Base-by-base conservation (phyloP, 1,284 basidiomycete species). In the Rhodotorula sp. region DNA sequence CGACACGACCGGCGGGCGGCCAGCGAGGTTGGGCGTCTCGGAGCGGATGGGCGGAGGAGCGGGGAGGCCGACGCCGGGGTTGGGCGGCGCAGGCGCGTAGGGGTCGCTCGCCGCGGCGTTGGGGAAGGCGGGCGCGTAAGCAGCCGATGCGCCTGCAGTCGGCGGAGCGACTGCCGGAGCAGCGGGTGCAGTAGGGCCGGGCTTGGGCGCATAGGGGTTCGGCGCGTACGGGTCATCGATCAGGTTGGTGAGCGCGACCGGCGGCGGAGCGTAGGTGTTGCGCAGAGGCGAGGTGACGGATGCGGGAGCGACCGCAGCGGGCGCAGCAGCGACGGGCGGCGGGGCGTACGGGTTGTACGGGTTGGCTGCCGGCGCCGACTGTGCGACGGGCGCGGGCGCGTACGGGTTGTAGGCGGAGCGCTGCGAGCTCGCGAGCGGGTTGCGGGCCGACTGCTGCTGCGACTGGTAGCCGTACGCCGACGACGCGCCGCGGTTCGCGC, bases 1-100 rank as follows among this genome's bases (percentile, higher is more conserved):
- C 4, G 82, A 79, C 27, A 82, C 74, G 23, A 79, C 72, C 19
- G 83, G 81, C n/a, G 81, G 45, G 81, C 81, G 79, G 70, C 58
- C 57, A 3, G 62, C 62, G 53, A 55, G 55, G 44, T 46, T 55
- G 81, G 81, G 60, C 84, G 84, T 27, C 82, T 83, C 65, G 72
- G 70, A 64, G 70, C 60, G 73, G 45, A 71, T 68, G 8, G 71
- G 72, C 27, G 78, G 79, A 57, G 80, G 79, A 25, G 81, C 78
- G 23, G 78, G 74, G 50, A 76, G 52, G 2, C 70, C 64, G 50
- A 72, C 60, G 54, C 64, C 67, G 50, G 68, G 70, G 55, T 67
- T 67, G 23, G 23, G n/a, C 57, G 60, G 60, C 2, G 52, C 52
- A 8, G 55, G 55, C 48, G 60, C 60, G 49, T 61, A 77, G 61